Evolutionary conservation across 2,329 filamentous ascomycete genomes (phyloP).

Genomic region (Pyrenochaeta sp.): DNA sequence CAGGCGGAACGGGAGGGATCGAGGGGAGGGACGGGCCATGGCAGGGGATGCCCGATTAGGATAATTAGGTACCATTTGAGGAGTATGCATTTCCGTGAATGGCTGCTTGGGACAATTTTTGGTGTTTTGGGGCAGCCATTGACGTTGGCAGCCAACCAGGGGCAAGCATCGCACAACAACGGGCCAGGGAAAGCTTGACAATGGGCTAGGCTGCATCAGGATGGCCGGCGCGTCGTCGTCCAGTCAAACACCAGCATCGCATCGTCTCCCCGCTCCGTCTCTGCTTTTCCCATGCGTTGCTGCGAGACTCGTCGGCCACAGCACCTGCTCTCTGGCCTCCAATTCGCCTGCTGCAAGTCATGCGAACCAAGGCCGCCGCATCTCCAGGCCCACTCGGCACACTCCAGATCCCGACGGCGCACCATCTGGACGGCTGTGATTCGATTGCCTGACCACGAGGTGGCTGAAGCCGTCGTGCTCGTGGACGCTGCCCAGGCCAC

Average conservation of each 20-base stretch:
- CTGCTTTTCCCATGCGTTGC: slow-evolving; percentile 36
- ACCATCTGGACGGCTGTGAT: slow-evolving; percentile 33
- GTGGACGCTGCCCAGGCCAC: slow-evolving; percentile 18
- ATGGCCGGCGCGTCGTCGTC: slow-evolving; percentile 25
- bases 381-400: slow-evolving; percentile 15
- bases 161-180: slow-evolving; percentile 7
- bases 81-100: too few species aligned
- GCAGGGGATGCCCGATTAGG: background rate
- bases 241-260: slow-evolving; percentile 24
- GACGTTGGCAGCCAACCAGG: slow-evolving; percentile 26
- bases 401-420: slow-evolving; percentile 12
- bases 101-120: slow-evolving; percentile 5
- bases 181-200: slow-evolving; percentile 29
- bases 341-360: slow-evolving; percentile 43
- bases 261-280: slow-evolving; percentile 33
- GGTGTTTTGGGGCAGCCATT: slow-evolving; percentile 9
- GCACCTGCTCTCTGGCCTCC: slow-evolving; percentile 19
- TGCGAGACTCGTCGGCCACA: slow-evolving; percentile 33
- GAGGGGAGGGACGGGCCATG: slow-evolving; percentile 3
- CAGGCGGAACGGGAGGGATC: background rate
- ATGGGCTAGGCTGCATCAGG: slow-evolving; percentile 11
- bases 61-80: background rate
- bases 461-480: slow-evolving; percentile 27
- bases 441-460: slow-evolving; percentile 32
- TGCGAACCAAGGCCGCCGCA: slow-evolving; percentile 44